Base-by-base conservation (phyloP, 2,329 filamentous ascomycete genomes). In the Calonectria hongkongensis region DNA sequence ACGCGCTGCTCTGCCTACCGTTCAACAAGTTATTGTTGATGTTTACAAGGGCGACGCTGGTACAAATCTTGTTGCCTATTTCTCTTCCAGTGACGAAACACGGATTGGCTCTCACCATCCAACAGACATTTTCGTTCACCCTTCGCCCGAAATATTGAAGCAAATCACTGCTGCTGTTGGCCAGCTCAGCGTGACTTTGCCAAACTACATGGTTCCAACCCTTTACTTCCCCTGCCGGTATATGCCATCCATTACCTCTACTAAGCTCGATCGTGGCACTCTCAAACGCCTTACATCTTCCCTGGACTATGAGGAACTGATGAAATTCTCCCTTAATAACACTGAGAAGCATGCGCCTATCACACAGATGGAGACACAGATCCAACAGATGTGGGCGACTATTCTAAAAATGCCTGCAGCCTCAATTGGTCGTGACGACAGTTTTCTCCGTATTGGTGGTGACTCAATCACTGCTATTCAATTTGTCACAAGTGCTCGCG, bases 381-480 rank as follows among this genome's bases (percentile, higher is more conserved):
- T 63, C 25, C 58, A 63, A 16, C n/a, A 47, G 41, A 63, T 63
- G 41, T 63, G 58, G 58, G 39, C 58, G 33, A 36, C 27, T 4
- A 47, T 63, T 18, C 41, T 63, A 1, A 63, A 63, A 13, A 30
- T 45, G 39, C 41, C 58, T 15, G 10, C 28, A 9, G 10, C 30
- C 8, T 63, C 58, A 12, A 63, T 63, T n/a, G 58, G 58, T 13
- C 58, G 58, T 12, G 63, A 75, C 2, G 70, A 74, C 6, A 70
- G 30, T 13, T 73, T 73, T 30, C 64, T 74, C 39, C 65, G 70
- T 3, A 51, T 74, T 4, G 73, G 74, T 9, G 75, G 74, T 13
- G 73, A 74, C 36, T 73, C 73, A 0, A 50, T 77, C 12, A 30
- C 71, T 25, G 75, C 75, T 0, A 77, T 77, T 54, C 86, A 85